A percentile compares a stretch with the other conserved stretches of the same genome.
phyloP scores from a whole-genome alignment of 345 rosid species.

The Geranium brycei region DNA sequence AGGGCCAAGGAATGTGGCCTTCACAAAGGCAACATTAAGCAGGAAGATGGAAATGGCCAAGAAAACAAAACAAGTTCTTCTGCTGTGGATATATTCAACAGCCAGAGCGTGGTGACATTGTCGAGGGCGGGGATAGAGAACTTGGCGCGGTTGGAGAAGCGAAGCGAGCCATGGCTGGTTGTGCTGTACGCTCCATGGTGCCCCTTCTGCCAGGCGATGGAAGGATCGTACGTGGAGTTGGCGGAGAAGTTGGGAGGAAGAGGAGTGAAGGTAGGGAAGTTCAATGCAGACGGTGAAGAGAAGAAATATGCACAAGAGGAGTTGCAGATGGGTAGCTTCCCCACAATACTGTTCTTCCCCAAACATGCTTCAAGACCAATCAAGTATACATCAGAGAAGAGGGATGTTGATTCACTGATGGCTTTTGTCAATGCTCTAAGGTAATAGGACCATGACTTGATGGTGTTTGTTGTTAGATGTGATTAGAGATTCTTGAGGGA shows the following conservation, averaged over 20 bases:
- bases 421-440: conserved; percentile 71
- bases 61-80: conserved; percentile 13
- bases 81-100: conserved; percentile 51
- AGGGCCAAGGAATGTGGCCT: conserved; percentile 95
- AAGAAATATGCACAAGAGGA: conserved; percentile 68
- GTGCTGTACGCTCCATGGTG: conserved; percentile 99
- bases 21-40: conserved; percentile 73
- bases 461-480: too few relatives aligned
- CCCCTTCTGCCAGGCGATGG: conserved; percentile 89
- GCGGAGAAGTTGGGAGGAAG: conserved; percentile 61
- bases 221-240: conserved; percentile 53
- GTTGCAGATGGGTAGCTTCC: conserved; percentile 78
- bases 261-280: conserved; percentile 84
- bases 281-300: conserved; percentile 72
- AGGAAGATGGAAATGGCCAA: conserved; percentile 17
- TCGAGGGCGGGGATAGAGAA: conserved; percentile 75
- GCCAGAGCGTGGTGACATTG: conserved; percentile 45
- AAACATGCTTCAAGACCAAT: conserved; percentile 52
- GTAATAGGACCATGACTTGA: conserved; percentile 16
- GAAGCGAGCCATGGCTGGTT: conserved; percentile 77
- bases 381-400: conserved; percentile 77
- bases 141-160: conserved; percentile 41
- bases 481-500: too few relatives aligned
- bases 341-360: conserved; percentile 73
- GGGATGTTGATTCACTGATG: conserved; percentile 80